These are phyloP conservation scores for Oryza glaberrima DNA, from an alignment of 176 grass and related monocot genomes.

Conservation along the genomic window DNA sequence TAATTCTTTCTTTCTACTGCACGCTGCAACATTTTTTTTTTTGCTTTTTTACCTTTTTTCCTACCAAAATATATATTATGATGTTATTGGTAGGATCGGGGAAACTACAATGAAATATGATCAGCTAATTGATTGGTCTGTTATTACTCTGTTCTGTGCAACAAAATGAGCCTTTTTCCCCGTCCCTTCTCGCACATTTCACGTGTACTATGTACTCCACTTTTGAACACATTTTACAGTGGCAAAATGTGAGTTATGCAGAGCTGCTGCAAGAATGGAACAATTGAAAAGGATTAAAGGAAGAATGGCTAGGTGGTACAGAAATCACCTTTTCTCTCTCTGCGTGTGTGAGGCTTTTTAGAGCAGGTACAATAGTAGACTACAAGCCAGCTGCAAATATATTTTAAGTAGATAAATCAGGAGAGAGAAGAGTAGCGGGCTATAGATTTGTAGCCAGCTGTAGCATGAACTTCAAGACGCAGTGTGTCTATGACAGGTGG, in stretches of 20 bases:
- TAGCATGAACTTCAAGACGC: too few species aligned
- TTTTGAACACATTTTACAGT: neutral
- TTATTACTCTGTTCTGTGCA: neutral
- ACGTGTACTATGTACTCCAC: neutral
- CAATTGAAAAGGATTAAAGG: neutral
- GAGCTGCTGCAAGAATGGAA: neutral
- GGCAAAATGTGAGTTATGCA: neutral
- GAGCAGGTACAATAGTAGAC: too few species aligned
- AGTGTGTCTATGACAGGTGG: too few species aligned
- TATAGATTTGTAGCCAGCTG: too few species aligned
- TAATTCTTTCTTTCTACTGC: neutral
- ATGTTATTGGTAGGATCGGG: slow-evolving; percentile 14
- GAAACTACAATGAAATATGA: slow-evolving; percentile 20
- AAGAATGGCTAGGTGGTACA: neutral
- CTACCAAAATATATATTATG: neutral
- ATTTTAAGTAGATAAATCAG: too few species aligned
- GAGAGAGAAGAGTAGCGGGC: too few species aligned
- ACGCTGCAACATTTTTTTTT: neutral
- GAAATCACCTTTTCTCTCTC: neutral
- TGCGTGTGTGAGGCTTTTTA: neutral
- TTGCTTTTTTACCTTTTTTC: neutral
- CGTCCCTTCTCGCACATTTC: neutral
- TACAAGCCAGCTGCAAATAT: too few species aligned
- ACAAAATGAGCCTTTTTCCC: neutral
- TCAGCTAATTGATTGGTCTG: neutral